These are phyloP conservation scores for Alternaria brassicae DNA, from an alignment of 2,329 filamentous ascomycete species.

Conservation along the genomic window DNA sequence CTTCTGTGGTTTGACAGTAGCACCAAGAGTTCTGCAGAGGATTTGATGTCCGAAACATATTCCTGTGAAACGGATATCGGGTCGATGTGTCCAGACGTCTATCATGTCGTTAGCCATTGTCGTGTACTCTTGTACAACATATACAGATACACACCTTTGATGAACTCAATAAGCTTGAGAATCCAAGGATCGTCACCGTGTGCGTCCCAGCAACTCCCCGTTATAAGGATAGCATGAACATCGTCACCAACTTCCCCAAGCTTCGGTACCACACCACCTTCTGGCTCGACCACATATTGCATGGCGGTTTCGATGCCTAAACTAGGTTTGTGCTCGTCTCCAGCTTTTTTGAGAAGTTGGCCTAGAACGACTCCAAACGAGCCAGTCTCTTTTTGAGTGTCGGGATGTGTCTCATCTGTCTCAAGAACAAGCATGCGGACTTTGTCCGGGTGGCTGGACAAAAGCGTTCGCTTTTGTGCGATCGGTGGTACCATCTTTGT, in stretches of 20 bases:
- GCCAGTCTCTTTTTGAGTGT: constrained; percentile 59
- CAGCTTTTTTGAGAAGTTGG: constrained; percentile 60
- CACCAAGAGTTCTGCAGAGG: constrained; percentile 54
- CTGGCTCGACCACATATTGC: constrained; percentile 59
- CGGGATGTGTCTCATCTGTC: constrained; percentile 63
- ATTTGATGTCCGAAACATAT: constrained; percentile 60
- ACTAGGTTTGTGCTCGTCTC: constrained; percentile 60
- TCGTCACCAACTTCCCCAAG: constrained; percentile 57
- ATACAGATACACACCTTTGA: constrained; percentile 49
- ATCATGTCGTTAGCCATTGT: constrained; percentile 5
- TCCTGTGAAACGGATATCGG: constrained; percentile 59
- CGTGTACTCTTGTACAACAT: background rate
- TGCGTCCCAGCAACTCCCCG: constrained; percentile 58
- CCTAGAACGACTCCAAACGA: constrained; percentile 64
- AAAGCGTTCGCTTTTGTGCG: constrained; percentile 26
- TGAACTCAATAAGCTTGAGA: constrained; percentile 52
- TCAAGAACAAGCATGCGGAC: constrained; percentile 63
- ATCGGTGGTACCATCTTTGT: constrained; percentile 33
- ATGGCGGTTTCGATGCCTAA: constrained; percentile 63
- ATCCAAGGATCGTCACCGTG: constrained; percentile 57
- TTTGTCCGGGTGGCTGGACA: constrained; percentile 38
- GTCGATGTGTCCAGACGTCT: constrained; percentile 60
- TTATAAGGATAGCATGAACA: constrained; percentile 56
- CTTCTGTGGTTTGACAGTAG: constrained; percentile 47
- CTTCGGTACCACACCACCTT: constrained; percentile 53